Evolutionary conservation across 371 early-diverging fungal species (phyloP).

Genomic region (Cokeromyces recurvatus): DNA sequence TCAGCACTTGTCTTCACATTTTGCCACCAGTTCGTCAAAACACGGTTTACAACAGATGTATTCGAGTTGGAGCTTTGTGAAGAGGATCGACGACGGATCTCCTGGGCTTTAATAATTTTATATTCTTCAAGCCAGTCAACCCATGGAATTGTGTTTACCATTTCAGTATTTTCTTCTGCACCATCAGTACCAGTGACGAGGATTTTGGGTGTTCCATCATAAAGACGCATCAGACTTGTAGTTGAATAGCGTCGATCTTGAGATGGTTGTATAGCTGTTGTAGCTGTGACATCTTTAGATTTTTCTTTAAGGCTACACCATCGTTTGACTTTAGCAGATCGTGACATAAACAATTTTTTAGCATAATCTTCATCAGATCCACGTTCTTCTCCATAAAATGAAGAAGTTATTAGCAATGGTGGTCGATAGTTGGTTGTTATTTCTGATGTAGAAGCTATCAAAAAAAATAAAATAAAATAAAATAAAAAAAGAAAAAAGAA

Average conservation of each 20-base stretch:
- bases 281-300: conserved; percentile 1
- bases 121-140: conserved; percentile 56
- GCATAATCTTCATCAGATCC: conserved; percentile 31
- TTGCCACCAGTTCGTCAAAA: conserved; percentile 23
- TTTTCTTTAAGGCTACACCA: conserved; percentile 24
- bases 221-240: conserved; percentile 1
- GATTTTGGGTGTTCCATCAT: conserved; percentile 22
- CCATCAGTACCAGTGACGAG: conserved; percentile 26
- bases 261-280: neutral
- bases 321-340: conserved; percentile 39
- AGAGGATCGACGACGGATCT: conserved; percentile 22
- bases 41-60: conserved; percentile 12
- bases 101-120: conserved; percentile 25
- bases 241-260: conserved; percentile 9
- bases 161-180: neutral
- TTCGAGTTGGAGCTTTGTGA: too few relatives aligned
- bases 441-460: too few relatives aligned
- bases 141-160: conserved; percentile 38
- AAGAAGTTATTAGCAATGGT: conserved; percentile 12
- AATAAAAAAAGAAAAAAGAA: too few relatives aligned
- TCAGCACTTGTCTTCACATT: conserved; percentile 23
- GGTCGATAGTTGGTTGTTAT: conserved; percentile 3
- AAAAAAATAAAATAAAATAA: too few relatives aligned
- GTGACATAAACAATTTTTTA: conserved; percentile 33
- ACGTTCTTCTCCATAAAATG: conserved; percentile 1